Percentiles rank a stretch among this genome's conserved stretches.
Evolutionary conservation across 1,284 basidiomycete species (phyloP).

Genomic region (Kalmanozyma brasiliensis): DNA sequence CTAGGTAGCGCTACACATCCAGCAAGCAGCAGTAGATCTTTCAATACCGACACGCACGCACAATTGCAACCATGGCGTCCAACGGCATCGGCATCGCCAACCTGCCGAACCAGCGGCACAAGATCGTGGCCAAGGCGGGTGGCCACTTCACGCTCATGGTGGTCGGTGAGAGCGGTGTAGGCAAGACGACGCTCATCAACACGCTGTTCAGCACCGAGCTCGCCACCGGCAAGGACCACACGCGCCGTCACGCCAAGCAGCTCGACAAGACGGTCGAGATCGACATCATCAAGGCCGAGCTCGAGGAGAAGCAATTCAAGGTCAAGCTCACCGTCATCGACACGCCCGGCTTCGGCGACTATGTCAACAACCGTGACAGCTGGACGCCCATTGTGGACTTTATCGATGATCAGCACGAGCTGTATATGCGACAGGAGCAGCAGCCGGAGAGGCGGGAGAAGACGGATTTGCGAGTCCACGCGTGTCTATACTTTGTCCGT

Average conservation of each 20-base stretch:
- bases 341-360: slow-evolving; percentile 98
- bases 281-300: slow-evolving; percentile 74
- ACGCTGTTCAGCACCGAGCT: slow-evolving; percentile 99
- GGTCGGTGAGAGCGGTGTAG: slow-evolving; percentile 77
- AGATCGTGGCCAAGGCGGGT: slow-evolving; percentile 86
- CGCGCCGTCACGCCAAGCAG: slow-evolving; percentile 90
- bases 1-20: too few relatives aligned
- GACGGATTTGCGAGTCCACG: slow-evolving; percentile 94
- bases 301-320: slow-evolving; percentile 99
- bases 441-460: slow-evolving; percentile 93
- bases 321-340: slow-evolving; percentile 99
- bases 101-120: slow-evolving; percentile 85
- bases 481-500: slow-evolving; percentile 96
- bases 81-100: slow-evolving; percentile 76
- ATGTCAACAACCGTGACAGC: slow-evolving; percentile 97
- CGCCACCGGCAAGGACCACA: slow-evolving; percentile 89
- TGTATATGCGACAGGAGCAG: slow-evolving; percentile 99
- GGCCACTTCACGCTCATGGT: slow-evolving; percentile 99
- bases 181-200: slow-evolving; percentile 78
- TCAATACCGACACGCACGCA: slow-evolving; percentile 1
- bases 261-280: slow-evolving; percentile 97
- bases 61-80: slow-evolving; percentile 39
- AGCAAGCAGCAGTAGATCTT: too few relatives aligned
- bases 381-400: slow-evolving; percentile 99
- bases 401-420: slow-evolving; percentile 99